Evolutionary conservation across 2,329 filamentous ascomycete genomes (phyloP), one percentile per base, ranked within the genome.

Genomic region (Lachnellula arida): DNA sequence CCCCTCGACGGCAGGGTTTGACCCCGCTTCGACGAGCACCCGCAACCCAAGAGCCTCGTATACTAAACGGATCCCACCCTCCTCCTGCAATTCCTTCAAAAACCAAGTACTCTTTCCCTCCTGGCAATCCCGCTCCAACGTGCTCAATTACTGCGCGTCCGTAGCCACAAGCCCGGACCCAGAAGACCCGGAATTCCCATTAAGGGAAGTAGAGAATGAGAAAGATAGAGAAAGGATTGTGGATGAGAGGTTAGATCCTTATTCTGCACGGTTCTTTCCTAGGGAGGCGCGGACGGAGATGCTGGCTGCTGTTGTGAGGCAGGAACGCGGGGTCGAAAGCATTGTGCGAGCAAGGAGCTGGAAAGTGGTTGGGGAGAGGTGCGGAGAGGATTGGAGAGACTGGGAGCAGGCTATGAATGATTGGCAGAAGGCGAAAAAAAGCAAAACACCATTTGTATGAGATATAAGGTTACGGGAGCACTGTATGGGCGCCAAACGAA

Each of bases 161-260:
- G 91, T 99, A 0, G 93, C 93, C 3, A 91, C 90, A 11, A 89
- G 86, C 57, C 88, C 91, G 0, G 91, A 97, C 66, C 91, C 91
- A 0, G 82, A 93, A 57, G 92, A 97, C 65, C 92, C 92, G 1
- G 89, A 93, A 55, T 78, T 84, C 25, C 75, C 88, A 0, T 66
- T 88, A 17, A 78, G 89, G 53, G 81, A 91, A 65, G 78, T 84
- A 0, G 88, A 96, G 72, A 83, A 84, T 52, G 81, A 85, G 56
- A 83, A 78, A 64, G 84, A 88, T 60, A 79, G 86, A 48, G 87
- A 93, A 67, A 78, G 85, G 51, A 78, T 93, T 0, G 85, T 97
- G 4, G 84, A 97, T 70, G 94, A 97, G 74, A 78, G 94, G 54
- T 71, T 97, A 56, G 94, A 99, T 75, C 94, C 94, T 2, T 99